Evolutionary conservation across 345 rosid species (phyloP).

Genomic region (Theobroma cacao): DNA sequence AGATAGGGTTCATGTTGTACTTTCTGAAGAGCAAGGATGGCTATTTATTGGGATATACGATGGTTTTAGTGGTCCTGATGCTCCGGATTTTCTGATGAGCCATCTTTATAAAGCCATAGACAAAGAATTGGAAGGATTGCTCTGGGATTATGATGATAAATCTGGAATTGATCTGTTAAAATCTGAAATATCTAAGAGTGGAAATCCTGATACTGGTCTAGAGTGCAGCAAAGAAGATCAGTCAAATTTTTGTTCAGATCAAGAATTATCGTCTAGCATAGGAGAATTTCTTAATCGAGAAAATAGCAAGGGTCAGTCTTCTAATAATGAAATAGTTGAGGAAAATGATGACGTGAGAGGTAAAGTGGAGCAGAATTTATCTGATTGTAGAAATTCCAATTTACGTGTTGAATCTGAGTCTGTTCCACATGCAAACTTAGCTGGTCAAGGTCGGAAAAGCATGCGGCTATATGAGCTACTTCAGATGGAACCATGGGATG

Average conservation of each 20-base stretch:
- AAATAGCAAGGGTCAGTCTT: slow-evolving; percentile 28
- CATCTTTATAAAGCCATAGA: slow-evolving; percentile 83
- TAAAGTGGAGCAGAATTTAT: slow-evolving; percentile 24
- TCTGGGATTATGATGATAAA: slow-evolving; percentile 80
- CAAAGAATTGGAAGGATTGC: slow-evolving; percentile 86
- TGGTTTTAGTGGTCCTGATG: slow-evolving; percentile 99
- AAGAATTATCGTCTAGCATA: slow-evolving; percentile 28
- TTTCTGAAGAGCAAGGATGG: slow-evolving; percentile 99
- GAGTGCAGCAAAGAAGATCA: slow-evolving; percentile 29
- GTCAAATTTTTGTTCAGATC: slow-evolving; percentile 29
- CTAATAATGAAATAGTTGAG: slow-evolving; percentile 53
- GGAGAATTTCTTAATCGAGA: slow-evolving; percentile 36
- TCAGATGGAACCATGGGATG: slow-evolving; percentile 64
- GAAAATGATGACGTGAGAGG: slow-evolving; percentile 33
- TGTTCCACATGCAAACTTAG: slow-evolving; percentile 39
- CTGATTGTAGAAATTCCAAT: slow-evolving; percentile 21
- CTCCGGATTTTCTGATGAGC: slow-evolving; percentile 90
- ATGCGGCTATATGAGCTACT: slow-evolving; percentile 86
- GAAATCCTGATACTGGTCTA: slow-evolving; percentile 21
- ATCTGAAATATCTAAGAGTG: slow-evolving; percentile 25
- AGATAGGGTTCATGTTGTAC: slow-evolving; percentile 94
- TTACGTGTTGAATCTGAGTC: slow-evolving; percentile 30
- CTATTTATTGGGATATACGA: slow-evolving; percentile 94
- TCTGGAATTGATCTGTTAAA: slow-evolving; percentile 37
- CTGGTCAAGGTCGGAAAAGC: slow-evolving; percentile 64